Percentiles rank a stretch among this genome's conserved stretches.
Conservation (phyloP, 2,329 filamentous ascomycete genomes). For the Ceratocystis ficicola region DNA sequence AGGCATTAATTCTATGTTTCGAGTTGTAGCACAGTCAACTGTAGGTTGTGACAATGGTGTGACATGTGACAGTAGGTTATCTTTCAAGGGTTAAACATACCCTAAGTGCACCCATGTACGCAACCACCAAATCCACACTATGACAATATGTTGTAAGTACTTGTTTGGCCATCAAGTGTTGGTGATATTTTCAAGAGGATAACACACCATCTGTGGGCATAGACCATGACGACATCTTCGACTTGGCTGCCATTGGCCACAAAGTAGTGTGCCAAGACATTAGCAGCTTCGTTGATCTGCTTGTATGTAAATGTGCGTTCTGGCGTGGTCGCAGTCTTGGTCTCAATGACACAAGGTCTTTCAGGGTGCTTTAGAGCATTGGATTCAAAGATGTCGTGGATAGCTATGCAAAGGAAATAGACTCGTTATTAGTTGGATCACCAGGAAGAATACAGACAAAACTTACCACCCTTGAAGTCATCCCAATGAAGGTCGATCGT, state of each 20-base stretch:
- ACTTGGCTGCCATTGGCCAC: constrained; percentile 57
- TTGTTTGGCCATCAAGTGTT: not conserved
- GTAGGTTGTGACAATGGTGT: not conserved
- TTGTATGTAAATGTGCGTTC: constrained; percentile 65
- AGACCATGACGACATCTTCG: constrained; percentile 91
- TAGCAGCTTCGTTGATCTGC: constrained; percentile 77
- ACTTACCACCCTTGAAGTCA: constrained; percentile 41
- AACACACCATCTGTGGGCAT: constrained; percentile 59
- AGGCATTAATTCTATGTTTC: not conserved
- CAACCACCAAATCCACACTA: constrained; percentile 48
- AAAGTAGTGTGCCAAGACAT: constrained; percentile 67
- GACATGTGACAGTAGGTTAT: not conserved
- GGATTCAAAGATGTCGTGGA: constrained; percentile 55
- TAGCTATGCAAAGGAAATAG: constrained; percentile 32
- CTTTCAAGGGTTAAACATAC: constrained; percentile 22
- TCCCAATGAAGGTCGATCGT: constrained; percentile 56
- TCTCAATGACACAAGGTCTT: constrained; percentile 39
- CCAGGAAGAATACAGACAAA: not conserved
- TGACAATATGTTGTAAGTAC: constrained; percentile 4
- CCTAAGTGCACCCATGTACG: constrained; percentile 62
- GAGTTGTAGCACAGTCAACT: not conserved
- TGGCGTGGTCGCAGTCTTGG: constrained; percentile 33
- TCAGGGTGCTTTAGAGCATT: constrained; percentile 60
- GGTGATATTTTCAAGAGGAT: not conserved
- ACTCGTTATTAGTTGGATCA: not conserved